Base-by-base conservation (phyloP, 2,329 filamentous ascomycete genomes). In the Fusarium sp. region DNA sequence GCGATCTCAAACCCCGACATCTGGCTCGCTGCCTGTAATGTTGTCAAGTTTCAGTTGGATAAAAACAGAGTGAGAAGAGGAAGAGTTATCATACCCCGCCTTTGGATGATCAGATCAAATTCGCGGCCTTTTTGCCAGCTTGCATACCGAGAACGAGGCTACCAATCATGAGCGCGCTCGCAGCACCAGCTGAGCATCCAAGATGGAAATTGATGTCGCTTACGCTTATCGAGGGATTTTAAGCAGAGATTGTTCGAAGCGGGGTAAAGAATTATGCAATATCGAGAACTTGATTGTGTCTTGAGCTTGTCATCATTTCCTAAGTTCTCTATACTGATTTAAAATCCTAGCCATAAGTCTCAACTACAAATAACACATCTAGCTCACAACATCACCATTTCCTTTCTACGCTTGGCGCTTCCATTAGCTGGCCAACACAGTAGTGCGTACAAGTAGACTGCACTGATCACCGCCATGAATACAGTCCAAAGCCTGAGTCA, bases 381-480 rank as follows among this genome's bases (percentile, higher is more conserved):
- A 15, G 22, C 14, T 44, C 15, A 18, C n/a, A 12, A 11, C 1
- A 3, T 7, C 17, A 26, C 42, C 7, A 45, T 26, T 12, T 26
- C 5, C 24, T 12, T 6, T 26, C 6, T 26, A 2, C 6, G 17
- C 7, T 20, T 9, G 42, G 11, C 24, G 7, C 9, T 45, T 6
- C 17, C 12, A 4, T 20, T 7, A 3, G 11, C 17, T 45, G 42
- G 5, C 0, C 42, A 26, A 0, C n/a, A 6, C 7, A 24, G 17
- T 18, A 1, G 17, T 44, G 11, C 7, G 7, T 26, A 17, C 7
- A 13, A 20, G 13, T 13, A 26, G 5, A 3, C 11, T 4, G 24
- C 3, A 26, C 17, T 2, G 7, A 20, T 45, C 18, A 39, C 18
- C 24, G 13, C 18, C 7, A 28, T 47, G 24, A 47, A 18, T 8